Conservation (phyloP, 495 filamentous ascomycete species). For the Stereocaulon alpinum region DNA sequence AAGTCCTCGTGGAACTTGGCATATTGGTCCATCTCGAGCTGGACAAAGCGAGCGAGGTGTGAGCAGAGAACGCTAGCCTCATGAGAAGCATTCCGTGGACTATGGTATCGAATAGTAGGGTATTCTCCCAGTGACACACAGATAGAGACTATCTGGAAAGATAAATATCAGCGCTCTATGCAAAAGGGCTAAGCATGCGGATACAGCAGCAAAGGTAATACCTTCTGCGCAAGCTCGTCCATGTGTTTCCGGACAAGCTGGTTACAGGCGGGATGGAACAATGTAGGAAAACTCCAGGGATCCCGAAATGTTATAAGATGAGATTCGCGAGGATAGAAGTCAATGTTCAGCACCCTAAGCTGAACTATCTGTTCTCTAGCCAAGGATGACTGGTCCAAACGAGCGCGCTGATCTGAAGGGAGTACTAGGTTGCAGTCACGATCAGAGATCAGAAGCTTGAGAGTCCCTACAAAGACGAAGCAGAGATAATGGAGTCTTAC, state of each 20-base stretch:
- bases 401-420: conserved; percentile 40
- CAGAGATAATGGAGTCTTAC: conserved; percentile 34
- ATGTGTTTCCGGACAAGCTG: conserved; percentile 71
- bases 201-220: conserved; percentile 29
- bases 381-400: conserved; percentile 46
- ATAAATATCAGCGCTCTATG: conserved; percentile 16
- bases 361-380: conserved; percentile 63
- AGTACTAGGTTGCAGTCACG: conserved; percentile 34
- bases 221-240: conserved; percentile 76
- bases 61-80: conserved; percentile 80
- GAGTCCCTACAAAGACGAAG: conserved; percentile 3
- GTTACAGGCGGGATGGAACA: conserved; percentile 88
- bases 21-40: conserved; percentile 80
- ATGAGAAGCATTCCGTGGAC: conserved; percentile 60
- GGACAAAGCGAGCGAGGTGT: conserved; percentile 84
- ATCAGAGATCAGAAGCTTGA: not conserved
- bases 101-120: conserved; percentile 83
- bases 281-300: conserved; percentile 84
- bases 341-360: conserved; percentile 66
- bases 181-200: not conserved
- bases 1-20: conserved; percentile 73
- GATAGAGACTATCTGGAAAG: conserved; percentile 62
- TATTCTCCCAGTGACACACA: conserved; percentile 81
- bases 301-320: conserved; percentile 84
- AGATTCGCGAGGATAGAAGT: conserved; percentile 86